Conservation (phyloP, 371 early-diverging fungal species). For the Phascolomyces articulosus region DNA sequence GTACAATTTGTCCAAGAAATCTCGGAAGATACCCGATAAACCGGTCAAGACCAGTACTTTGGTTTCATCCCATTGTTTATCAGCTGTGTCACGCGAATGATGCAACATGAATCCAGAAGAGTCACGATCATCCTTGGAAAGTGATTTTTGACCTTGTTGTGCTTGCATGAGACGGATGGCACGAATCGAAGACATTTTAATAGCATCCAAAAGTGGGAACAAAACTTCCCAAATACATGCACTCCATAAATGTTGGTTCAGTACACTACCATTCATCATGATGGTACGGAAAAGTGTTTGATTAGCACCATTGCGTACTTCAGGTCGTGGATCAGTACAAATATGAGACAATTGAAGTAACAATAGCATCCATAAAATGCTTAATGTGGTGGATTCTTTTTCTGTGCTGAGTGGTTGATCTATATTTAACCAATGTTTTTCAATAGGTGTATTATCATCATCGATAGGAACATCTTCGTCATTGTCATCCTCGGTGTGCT, state of each 20-base stretch:
- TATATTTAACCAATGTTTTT: conserved; percentile 38
- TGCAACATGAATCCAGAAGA: conserved; percentile 55
- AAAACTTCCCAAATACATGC: conserved; percentile 88
- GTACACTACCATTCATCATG: conserved; percentile 76
- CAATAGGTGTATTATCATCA: conserved; percentile 23
- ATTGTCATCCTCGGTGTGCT: too few relatives aligned
- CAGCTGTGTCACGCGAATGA: conserved; percentile 73
- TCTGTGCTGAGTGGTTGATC: conserved; percentile 42
- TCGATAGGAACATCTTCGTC: background rate
- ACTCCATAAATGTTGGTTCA: conserved; percentile 79
- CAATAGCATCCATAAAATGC: conserved; percentile 86
- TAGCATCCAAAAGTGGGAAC: conserved; percentile 85
- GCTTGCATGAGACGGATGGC: conserved; percentile 38
- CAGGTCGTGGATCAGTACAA: conserved; percentile 87
- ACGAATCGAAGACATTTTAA: conserved; percentile 60
- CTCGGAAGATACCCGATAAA: conserved; percentile 70
- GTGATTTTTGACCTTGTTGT: conserved; percentile 8
- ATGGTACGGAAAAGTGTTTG: conserved; percentile 96
- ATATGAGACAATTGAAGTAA: conserved; percentile 81
- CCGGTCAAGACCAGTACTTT: conserved; percentile 83
- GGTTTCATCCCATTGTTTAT: conserved; percentile 97
- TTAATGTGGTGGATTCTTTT: conserved; percentile 53
- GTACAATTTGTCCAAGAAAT: conserved; percentile 66
- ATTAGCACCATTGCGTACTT: conserved; percentile 93
- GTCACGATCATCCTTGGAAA: conserved; percentile 38